phyloP scores from a whole-genome alignment of 495 filamentous ascomycete species.

The Immersiella caudata region DNA sequence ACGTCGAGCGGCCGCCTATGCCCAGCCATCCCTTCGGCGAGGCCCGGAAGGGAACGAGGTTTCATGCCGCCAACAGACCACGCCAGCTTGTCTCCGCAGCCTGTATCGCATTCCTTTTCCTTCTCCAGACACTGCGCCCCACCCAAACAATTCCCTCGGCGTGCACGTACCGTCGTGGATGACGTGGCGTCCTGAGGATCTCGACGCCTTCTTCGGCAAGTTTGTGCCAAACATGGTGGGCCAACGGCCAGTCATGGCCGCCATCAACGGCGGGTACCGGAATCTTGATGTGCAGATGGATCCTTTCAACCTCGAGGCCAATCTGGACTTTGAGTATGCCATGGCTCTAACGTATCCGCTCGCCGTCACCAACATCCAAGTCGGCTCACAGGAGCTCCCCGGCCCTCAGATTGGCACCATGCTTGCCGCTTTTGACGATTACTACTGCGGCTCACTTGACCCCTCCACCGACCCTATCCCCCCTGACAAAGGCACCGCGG shows the following conservation, averaged over 20 bases:
- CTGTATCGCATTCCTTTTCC: too few relatives aligned
- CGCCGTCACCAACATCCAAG: background rate
- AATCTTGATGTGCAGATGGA: background rate
- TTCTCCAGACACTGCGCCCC: background rate
- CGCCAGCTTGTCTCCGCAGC: too few relatives aligned
- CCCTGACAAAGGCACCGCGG: too few relatives aligned
- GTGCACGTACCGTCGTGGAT: background rate
- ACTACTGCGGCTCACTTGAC: background rate
- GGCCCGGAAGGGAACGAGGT: too few relatives aligned
- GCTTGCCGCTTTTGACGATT: background rate
- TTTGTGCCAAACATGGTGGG: background rate
- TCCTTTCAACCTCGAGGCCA: background rate
- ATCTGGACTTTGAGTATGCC: background rate
- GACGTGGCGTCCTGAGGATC: background rate
- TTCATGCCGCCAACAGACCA: too few relatives aligned
- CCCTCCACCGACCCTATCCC: background rate
- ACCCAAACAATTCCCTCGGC: background rate
- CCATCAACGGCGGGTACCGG: slow-evolving; percentile 1
- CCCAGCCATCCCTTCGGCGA: too few relatives aligned
- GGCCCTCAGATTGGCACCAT: background rate
- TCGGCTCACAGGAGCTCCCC: background rate
- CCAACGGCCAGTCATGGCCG: background rate
- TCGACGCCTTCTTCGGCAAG: background rate
- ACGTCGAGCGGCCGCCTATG: too few relatives aligned
- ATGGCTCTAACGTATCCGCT: background rate